Evolutionary conservation across 768 basidiomycete species (phyloP).

Genomic region (Pleurotus tuoliensis): DNA sequence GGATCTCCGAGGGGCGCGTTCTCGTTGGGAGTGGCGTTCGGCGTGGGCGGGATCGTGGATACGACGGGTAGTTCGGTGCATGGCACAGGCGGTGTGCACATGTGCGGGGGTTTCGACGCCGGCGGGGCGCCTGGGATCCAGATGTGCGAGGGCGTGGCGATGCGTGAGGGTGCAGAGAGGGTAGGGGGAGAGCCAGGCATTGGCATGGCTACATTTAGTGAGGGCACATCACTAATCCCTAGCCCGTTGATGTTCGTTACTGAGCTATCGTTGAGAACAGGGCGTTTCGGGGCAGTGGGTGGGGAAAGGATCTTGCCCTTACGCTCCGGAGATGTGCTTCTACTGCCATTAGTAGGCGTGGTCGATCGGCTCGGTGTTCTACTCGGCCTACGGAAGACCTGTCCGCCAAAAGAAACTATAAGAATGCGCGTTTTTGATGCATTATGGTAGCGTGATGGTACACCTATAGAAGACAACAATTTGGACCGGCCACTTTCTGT

Average conservation of each 20-base stretch:
- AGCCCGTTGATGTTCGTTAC: background rate
- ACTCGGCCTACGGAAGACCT: conserved; percentile 59
- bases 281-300: background rate
- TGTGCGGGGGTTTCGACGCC: conserved; percentile 31
- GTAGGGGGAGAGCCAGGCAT: background rate
- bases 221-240: conserved; percentile 7
- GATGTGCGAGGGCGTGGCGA: conserved; percentile 52
- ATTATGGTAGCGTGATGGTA: conserved; percentile 50
- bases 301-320: conserved; percentile 1
- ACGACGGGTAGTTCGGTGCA: conserved; percentile 13
- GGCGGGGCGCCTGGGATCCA: conserved; percentile 59
- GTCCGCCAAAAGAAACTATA: conserved; percentile 79
- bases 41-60: conserved; percentile 34
- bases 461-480: conserved; percentile 55
- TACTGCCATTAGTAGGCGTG: conserved; percentile 21
- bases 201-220: background rate
- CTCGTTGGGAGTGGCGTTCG: conserved; percentile 10
- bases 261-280: background rate
- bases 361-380: conserved; percentile 32
- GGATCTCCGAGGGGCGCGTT: conserved; percentile 6
- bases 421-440: conserved; percentile 52
- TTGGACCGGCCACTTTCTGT: conserved; percentile 46
- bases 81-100: conserved; percentile 12
- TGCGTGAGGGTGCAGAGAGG: conserved; percentile 20
- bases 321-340: conserved; percentile 12